Percentiles rank a stretch among this genome's conserved stretches.
Evolutionary conservation across 1,284 basidiomycete species (phyloP).

Genomic region (Cutaneotrichosporon cavernicola): DNA sequence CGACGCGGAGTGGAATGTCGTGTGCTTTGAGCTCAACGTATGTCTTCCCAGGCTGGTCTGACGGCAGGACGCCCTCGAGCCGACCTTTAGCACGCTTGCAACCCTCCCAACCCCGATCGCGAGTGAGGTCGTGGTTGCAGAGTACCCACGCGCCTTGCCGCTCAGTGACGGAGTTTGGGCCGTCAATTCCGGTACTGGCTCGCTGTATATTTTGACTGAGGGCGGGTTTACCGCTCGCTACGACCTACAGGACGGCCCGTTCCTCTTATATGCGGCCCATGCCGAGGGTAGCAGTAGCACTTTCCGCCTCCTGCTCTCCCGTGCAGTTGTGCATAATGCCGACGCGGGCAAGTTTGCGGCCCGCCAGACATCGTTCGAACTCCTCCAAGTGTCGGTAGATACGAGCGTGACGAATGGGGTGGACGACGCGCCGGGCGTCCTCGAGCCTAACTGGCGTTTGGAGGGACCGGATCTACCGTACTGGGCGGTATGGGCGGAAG

Average conservation of each 20-base stretch:
- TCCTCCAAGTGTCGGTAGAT: slow-evolving; percentile 40
- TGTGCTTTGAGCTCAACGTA: slow-evolving; percentile 61
- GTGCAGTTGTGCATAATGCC: slow-evolving; percentile 25
- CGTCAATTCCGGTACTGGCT: slow-evolving; percentile 70
- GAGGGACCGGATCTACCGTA: slow-evolving; percentile 70
- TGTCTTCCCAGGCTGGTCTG: slow-evolving; percentile 15
- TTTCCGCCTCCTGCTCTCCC: slow-evolving; percentile 32
- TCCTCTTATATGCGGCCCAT: slow-evolving; percentile 49
- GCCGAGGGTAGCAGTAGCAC: slow-evolving; percentile 19
- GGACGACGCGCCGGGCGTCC: slow-evolving; percentile 51
- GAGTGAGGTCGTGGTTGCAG: slow-evolving; percentile 55
- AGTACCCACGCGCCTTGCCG: slow-evolving; percentile 74
- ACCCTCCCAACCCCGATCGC: slow-evolving; percentile 59
- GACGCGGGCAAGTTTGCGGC: slow-evolving; percentile 23
- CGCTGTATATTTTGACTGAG: slow-evolving; percentile 60
- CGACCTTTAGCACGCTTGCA: slow-evolving; percentile 62
- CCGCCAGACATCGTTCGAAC: slow-evolving; percentile 33
- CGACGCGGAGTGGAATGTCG: slow-evolving; percentile 65
- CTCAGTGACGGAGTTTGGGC: slow-evolving; percentile 60
- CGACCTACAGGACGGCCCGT: slow-evolving; percentile 59
- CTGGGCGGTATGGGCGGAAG: slow-evolving; percentile 33
- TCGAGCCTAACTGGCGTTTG: slow-evolving; percentile 62
- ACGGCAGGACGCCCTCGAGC: slow-evolving; percentile 58
- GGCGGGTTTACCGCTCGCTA: slow-evolving; percentile 58
- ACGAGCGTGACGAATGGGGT: slow-evolving; percentile 19